Evolutionary conservation across 1,284 basidiomycete species (phyloP).

Genomic region (Jaminaea rosea): DNA sequence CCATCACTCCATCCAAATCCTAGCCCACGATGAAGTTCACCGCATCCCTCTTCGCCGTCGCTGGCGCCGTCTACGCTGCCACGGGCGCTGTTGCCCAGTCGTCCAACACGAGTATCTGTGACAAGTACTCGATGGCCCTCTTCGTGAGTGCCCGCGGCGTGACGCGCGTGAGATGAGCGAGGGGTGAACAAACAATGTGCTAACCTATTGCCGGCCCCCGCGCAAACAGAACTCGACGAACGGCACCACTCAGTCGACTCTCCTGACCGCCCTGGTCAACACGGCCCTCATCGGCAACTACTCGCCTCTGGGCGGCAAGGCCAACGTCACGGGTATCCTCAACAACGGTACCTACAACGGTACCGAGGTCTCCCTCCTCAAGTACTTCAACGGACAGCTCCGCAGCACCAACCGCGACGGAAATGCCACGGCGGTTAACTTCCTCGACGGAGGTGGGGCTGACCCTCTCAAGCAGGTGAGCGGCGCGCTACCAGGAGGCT

Average conservation of each 20-base stretch:
- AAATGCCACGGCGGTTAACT: slow-evolving; percentile 1
- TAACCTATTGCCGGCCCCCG: no score
- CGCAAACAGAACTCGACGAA: slow-evolving; percentile 11
- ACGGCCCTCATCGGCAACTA: slow-evolving; percentile 19
- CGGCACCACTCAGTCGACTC: slow-evolving; percentile 10
- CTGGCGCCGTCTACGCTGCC: background rate
- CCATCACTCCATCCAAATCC: background rate
- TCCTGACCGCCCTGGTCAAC: slow-evolving; percentile 19
- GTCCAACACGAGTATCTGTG: slow-evolving; percentile 6
- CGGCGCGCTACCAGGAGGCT: no score
- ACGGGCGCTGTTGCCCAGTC: slow-evolving; percentile 1
- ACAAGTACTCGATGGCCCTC: slow-evolving; percentile 18
- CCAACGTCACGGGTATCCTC: slow-evolving; percentile 8
- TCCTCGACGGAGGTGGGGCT: slow-evolving; percentile 19
- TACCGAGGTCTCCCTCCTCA: slow-evolving; percentile 7
- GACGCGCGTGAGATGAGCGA: no score
- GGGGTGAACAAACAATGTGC: no score
- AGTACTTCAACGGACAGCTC: slow-evolving; percentile 14
- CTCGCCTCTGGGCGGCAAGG: slow-evolving; percentile 4
- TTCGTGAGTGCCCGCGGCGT: no score
- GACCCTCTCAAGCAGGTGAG: slow-evolving; percentile 15
- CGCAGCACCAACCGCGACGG: slow-evolving; percentile 11
- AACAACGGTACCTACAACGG: slow-evolving; percentile 8
- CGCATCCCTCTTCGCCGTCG: background rate
- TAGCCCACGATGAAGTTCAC: slow-evolving; percentile 9